phyloP scores from a whole-genome alignment of 202 grass and related monocot species.

The Elaeis oleifera region DNA sequence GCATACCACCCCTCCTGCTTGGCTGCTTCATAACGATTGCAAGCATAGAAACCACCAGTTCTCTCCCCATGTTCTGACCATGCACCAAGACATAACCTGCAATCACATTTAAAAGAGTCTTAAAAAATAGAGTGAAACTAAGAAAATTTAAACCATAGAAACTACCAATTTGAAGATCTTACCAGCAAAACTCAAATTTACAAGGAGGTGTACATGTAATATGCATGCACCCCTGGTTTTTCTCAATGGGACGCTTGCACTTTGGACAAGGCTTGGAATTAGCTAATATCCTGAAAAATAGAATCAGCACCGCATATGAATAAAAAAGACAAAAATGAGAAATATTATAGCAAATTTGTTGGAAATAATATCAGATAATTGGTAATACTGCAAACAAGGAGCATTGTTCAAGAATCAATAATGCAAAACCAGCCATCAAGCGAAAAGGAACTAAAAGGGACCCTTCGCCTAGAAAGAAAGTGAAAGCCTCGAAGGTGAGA shows the following conservation, averaged over 20 bases:
- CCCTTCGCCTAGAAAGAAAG: too few species aligned
- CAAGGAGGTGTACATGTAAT: constrained; percentile 98
- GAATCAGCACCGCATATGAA: too few species aligned
- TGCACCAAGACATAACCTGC: constrained; percentile 94
- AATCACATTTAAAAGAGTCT: constrained; percentile 16
- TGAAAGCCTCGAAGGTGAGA: too few species aligned
- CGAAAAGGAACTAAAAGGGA: too few species aligned
- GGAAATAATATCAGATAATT: too few species aligned
- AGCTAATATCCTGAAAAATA: constrained; percentile 87
- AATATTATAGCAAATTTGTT: too few species aligned
- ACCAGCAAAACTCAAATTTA: constrained; percentile 99
- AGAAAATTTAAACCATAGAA: constrained; percentile 5
- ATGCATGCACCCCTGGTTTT: constrained; percentile 99
- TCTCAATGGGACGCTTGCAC: constrained; percentile 98
- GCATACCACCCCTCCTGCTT: constrained; percentile 92
- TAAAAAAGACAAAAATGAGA: too few species aligned
- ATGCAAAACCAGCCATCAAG: too few species aligned
- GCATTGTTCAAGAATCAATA: too few species aligned
- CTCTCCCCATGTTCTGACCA: constrained; percentile 97
- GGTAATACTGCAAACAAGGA: too few species aligned
- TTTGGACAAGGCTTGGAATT: constrained; percentile 99
- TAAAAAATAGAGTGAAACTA: constrained; percentile 9
- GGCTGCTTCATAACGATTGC: constrained; percentile 97
- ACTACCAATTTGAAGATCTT: constrained; percentile 4
- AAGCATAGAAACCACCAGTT: constrained; percentile 97